Percentiles rank a stretch among this genome's conserved stretches.
Conservation (phyloP, 768 basidiomycete genomes). For the Boletus eberwhitei region DNA sequence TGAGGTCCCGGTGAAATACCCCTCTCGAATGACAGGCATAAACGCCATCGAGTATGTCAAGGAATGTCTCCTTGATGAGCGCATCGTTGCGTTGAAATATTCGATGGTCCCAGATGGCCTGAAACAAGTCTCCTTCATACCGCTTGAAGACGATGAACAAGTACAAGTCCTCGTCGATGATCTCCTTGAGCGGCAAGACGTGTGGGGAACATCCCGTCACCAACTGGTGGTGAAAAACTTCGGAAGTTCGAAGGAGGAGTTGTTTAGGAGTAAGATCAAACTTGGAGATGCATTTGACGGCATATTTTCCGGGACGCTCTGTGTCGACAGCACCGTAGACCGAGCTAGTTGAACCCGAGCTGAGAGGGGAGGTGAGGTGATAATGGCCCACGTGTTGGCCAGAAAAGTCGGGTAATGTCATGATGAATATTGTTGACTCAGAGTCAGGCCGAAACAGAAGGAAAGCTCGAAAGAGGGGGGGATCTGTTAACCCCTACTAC, state of each 20-base stretch:
- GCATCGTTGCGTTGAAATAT: constrained; percentile 55
- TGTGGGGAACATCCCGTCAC: constrained; percentile 53
- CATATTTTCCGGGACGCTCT: constrained; percentile 45
- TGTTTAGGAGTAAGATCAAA: constrained; percentile 51
- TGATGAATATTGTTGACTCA: background rate
- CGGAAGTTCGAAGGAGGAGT: constrained; percentile 60
- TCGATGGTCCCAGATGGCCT: constrained; percentile 58
- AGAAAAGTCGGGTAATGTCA: constrained; percentile 46
- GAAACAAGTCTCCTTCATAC: constrained; percentile 64
- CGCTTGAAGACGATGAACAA: constrained; percentile 67
- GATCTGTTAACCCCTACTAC: background rate
- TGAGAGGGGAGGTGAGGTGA: constrained; percentile 59
- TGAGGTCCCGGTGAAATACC: constrained; percentile 84
- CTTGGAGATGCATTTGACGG: constrained; percentile 74
- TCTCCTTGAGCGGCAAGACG: constrained; percentile 66
- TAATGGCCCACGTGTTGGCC: constrained; percentile 55
- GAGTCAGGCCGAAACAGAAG: background rate
- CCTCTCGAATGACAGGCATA: constrained; percentile 66
- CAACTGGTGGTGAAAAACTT: constrained; percentile 56
- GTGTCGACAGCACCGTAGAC: constrained; percentile 71
- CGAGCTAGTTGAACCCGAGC: constrained; percentile 72
- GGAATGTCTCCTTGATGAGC: constrained; percentile 63
- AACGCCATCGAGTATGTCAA: constrained; percentile 80
- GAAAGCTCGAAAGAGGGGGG: background rate
- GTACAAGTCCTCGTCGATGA: constrained; percentile 56